Evolutionary conservation across 371 early-diverging fungal species (phyloP).

Genomic region (Mortierella sp.): DNA sequence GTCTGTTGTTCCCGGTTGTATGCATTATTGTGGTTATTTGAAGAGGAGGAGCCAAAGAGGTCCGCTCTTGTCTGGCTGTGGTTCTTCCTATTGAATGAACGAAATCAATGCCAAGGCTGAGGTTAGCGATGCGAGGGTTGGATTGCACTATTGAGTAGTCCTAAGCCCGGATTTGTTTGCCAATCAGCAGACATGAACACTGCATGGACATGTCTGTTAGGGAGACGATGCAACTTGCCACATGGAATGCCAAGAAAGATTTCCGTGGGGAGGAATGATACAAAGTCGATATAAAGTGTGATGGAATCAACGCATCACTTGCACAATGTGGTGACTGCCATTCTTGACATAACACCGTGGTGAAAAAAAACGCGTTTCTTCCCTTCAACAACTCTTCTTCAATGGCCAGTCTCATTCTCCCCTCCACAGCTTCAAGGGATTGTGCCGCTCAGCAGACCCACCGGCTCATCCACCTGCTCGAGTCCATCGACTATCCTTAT

Average conservation of each 20-base stretch:
- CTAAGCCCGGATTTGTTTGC: too few species aligned
- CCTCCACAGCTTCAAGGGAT: slow-evolving; percentile 5
- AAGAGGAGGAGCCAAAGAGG: slow-evolving; percentile 43
- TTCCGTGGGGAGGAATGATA: not conserved
- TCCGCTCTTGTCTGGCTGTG: slow-evolving; percentile 36
- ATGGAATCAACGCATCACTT: too few species aligned
- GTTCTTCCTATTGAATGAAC: slow-evolving; percentile 48
- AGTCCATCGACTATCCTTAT: slow-evolving; percentile 31
- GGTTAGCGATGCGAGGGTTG: too few species aligned
- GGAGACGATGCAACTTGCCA: slow-evolving; percentile 25
- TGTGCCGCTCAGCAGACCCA: slow-evolving; percentile 13
- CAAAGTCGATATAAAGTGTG: not conserved
- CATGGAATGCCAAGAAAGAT: slow-evolving; percentile 2
- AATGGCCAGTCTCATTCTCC: not conserved
- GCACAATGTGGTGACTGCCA: too few species aligned
- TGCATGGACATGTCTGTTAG: too few species aligned
- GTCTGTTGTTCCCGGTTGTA: slow-evolving; percentile 51
- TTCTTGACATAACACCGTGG: too few species aligned
- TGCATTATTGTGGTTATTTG: slow-evolving; percentile 13
- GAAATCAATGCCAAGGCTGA: too few species aligned
- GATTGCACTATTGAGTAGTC: too few species aligned
- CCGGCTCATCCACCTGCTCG: slow-evolving; percentile 16
- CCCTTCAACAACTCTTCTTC: not conserved
- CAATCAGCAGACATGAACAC: too few species aligned
- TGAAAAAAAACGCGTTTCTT: not conserved